A percentile compares a stretch with the other conserved stretches of the same genome.
Conservation (phyloP, 2,329 filamentous ascomycete genomes). For the Mariannaea sp. region DNA sequence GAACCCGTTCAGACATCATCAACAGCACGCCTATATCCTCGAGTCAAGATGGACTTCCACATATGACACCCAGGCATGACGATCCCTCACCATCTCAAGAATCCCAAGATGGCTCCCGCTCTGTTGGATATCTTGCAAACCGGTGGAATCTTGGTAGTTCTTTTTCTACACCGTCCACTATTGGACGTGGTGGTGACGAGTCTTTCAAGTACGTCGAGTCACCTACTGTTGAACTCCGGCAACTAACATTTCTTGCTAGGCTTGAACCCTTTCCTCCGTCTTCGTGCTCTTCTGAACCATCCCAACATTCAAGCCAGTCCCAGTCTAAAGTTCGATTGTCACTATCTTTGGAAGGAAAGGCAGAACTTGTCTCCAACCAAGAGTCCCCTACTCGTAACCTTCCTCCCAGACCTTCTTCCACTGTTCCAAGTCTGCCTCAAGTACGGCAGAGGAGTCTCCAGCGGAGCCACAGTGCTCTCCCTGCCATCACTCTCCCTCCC, state of each 20-base stretch:
- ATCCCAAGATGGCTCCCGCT: conserved; percentile 35
- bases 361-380: conserved; percentile 77
- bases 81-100: conserved; percentile 38
- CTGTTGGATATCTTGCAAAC: conserved; percentile 59
- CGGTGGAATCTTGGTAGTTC: conserved; percentile 60
- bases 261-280: conserved; percentile 51
- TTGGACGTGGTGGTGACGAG: conserved; percentile 48
- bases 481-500: conserved; percentile 61
- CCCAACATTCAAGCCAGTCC: conserved; percentile 44
- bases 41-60: conserved; percentile 25
- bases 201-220: conserved; percentile 50
- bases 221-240: background rate
- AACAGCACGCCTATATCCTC: conserved; percentile 35
- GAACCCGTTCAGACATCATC: conserved; percentile 33
- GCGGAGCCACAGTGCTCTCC: conserved; percentile 72
- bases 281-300: conserved; percentile 48
- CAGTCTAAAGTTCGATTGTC: conserved; percentile 73
- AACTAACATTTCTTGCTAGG: conserved; percentile 38
- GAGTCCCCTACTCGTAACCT: conserved; percentile 65
- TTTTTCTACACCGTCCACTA: conserved; percentile 54
- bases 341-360: conserved; percentile 86
- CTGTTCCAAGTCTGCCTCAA: conserved; percentile 53
- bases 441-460: conserved; percentile 61
- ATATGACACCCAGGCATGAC: conserved; percentile 35
- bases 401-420: conserved; percentile 53